Evolutionary conservation across 1,139 yeast species (phyloP).

Genomic region (Candida sp.): DNA sequence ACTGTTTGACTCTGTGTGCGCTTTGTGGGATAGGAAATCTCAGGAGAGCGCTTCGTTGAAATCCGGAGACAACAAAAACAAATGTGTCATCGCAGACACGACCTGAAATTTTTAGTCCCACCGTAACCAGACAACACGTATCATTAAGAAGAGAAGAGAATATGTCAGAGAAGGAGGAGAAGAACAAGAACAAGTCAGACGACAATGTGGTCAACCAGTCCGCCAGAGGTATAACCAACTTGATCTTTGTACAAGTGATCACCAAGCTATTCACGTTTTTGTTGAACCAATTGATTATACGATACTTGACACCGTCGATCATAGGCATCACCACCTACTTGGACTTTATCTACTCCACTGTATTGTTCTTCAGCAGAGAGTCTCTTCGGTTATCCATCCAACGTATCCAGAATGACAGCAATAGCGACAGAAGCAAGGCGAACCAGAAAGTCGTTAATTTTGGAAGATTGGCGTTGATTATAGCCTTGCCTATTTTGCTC

Average conservation of each 20-base stretch:
- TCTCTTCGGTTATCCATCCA: slow-evolving; percentile 81
- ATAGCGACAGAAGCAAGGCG: not conserved
- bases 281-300: slow-evolving; percentile 75
- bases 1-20: not conserved
- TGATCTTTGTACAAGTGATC: slow-evolving; percentile 73
- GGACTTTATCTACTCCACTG: slow-evolving; percentile 73
- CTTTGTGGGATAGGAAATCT: not conserved
- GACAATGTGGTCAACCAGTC: slow-evolving; percentile 10
- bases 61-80: not conserved
- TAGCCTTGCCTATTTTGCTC: slow-evolving; percentile 64
- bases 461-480: slow-evolving; percentile 64
- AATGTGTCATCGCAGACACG: not conserved
- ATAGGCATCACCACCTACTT: slow-evolving; percentile 81
- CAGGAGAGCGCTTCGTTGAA: not conserved
- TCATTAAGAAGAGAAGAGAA: not conserved
- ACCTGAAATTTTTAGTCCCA: not conserved
- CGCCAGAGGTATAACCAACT: slow-evolving; percentile 58
- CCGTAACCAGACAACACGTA: not conserved
- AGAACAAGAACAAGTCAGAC: not conserved
- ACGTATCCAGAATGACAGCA: slow-evolving; percentile 44
- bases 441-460: slow-evolving; percentile 72
- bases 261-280: slow-evolving; percentile 79
- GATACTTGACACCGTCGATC: slow-evolving; percentile 75
- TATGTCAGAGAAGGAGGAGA: not conserved
- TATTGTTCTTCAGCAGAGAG: slow-evolving; percentile 81